These are phyloP conservation scores for Eutrema japonicum DNA, from an alignment of 345 rosid species.

Conservation along the genomic window DNA sequence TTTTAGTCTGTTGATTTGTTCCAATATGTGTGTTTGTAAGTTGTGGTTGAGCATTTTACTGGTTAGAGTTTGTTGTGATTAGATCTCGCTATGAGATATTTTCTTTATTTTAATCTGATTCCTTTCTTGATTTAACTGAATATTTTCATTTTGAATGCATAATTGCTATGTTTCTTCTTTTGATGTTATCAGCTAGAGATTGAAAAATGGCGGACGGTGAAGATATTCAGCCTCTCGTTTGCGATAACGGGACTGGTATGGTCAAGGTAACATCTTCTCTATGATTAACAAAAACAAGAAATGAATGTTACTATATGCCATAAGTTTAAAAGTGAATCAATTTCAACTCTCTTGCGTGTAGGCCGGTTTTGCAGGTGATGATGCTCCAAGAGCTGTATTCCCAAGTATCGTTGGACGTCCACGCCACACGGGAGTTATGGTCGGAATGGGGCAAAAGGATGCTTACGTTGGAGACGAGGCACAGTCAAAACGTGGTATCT, in stretches of 20 bases:
- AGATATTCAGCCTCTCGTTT: constrained; percentile 71
- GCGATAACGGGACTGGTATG: constrained; percentile 73
- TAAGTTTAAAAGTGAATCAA: neutral
- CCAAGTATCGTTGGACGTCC: constrained; percentile 76
- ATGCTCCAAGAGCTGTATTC: constrained; percentile 77
- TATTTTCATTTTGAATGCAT: neutral
- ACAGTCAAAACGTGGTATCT: constrained; percentile 72
- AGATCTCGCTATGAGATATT: no score
- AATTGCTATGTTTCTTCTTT: constrained; percentile 22
- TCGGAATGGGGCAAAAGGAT: constrained; percentile 70
- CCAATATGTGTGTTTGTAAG: neutral
- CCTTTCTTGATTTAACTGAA: neutral
- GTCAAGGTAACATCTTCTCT: constrained; percentile 51
- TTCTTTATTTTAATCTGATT: neutral
- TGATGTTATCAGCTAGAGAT: constrained; percentile 36
- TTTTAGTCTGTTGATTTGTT: neutral
- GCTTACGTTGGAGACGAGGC: constrained; percentile 76
- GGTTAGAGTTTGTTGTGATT: no score
- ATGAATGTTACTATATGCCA: constrained; percentile 9
- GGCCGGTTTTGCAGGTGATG: constrained; percentile 81
- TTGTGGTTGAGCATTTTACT: no score
- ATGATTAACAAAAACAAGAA: neutral
- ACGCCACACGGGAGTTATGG: constrained; percentile 74
- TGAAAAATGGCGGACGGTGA: constrained; percentile 61
- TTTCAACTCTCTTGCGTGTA: constrained; percentile 20